phyloP scores from a whole-genome alignment of 75 land plant species.

The Pinus albicaulis region DNA sequence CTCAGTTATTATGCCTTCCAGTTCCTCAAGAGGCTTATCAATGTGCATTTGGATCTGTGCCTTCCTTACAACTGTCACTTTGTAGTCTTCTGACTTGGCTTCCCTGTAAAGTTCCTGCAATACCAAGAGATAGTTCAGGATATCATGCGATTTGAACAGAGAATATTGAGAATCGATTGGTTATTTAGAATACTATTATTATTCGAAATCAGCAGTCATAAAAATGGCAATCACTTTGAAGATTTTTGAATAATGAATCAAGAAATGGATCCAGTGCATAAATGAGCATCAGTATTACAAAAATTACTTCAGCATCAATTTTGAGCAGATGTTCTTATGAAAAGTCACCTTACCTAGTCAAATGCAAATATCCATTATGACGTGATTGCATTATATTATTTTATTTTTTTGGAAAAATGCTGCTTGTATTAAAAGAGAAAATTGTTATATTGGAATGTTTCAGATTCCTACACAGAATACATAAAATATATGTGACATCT shows the following conservation, averaged over 20 bases:
- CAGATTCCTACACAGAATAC: too few species aligned
- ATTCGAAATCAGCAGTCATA: neutral
- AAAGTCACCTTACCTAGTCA: too few species aligned
- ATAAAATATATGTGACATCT: too few species aligned
- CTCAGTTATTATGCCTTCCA: constrained; percentile 64
- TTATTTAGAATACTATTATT: neutral
- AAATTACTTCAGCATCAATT: too few species aligned
- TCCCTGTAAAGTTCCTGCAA: constrained; percentile 69
- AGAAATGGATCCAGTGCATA: too few species aligned
- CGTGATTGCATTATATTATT: too few species aligned
- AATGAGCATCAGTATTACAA: too few species aligned
- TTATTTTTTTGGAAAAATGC: too few species aligned
- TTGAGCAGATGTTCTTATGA: too few species aligned
- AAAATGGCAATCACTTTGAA: neutral
- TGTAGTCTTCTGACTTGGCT: constrained; percentile 76
- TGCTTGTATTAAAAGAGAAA: too few species aligned
- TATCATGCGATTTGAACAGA: neutral
- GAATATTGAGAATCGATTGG: neutral
- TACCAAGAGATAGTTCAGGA: neutral
- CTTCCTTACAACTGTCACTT: constrained; percentile 78
- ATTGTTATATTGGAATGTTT: too few species aligned
- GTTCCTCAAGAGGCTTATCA: constrained; percentile 79
- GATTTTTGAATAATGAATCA: neutral
- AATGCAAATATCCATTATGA: too few species aligned
- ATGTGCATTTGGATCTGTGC: constrained; percentile 67